phyloP scores from a whole-genome alignment of 805 yeast genomes.

The Pichia gijzeniarum region DNA sequence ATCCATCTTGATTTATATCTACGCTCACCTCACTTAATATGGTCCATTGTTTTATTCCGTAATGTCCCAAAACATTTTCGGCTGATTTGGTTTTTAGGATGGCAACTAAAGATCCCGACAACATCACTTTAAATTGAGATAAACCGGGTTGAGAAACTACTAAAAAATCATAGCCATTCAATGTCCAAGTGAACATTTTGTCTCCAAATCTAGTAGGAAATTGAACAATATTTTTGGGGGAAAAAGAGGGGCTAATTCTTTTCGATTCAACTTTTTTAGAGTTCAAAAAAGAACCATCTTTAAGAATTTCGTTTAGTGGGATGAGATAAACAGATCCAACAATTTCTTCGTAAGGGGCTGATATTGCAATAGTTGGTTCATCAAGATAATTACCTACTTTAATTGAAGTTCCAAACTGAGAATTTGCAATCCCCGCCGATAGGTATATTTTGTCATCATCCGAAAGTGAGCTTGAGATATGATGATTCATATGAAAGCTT shows the following conservation, averaged over 20 bases:
- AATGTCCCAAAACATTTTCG: slow-evolving; percentile 29
- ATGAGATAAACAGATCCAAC: slow-evolving; percentile 41
- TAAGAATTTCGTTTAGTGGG: slow-evolving; percentile 31
- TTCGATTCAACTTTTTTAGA: too few species aligned
- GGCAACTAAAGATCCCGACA: slow-evolving; percentile 13
- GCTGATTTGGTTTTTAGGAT: slow-evolving; percentile 21
- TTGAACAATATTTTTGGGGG: background rate
- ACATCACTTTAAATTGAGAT: slow-evolving; percentile 36
- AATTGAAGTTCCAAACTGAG: slow-evolving; percentile 43
- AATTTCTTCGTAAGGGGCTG: slow-evolving; percentile 42
- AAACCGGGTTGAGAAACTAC: slow-evolving; percentile 48
- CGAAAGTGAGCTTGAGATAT: background rate
- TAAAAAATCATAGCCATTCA: slow-evolving; percentile 31
- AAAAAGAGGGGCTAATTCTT: background rate
- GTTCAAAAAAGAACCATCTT: background rate
- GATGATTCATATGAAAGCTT: background rate
- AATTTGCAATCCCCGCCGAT: slow-evolving; percentile 22
- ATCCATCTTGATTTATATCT: slow-evolving; percentile 34
- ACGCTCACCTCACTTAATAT: slow-evolving; percentile 22
- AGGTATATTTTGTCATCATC: slow-evolving; percentile 5
- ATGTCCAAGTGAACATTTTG: slow-evolving; percentile 26
- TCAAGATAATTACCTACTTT: slow-evolving; percentile 37
- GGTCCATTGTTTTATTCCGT: slow-evolving; percentile 41
- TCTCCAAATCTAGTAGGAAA: slow-evolving; percentile 39
- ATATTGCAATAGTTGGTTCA: slow-evolving; percentile 38